These are phyloP conservation scores for Hydrangea macrophylla DNA, from an alignment of 148 eudicot genomes.

Conservation along the genomic window DNA sequence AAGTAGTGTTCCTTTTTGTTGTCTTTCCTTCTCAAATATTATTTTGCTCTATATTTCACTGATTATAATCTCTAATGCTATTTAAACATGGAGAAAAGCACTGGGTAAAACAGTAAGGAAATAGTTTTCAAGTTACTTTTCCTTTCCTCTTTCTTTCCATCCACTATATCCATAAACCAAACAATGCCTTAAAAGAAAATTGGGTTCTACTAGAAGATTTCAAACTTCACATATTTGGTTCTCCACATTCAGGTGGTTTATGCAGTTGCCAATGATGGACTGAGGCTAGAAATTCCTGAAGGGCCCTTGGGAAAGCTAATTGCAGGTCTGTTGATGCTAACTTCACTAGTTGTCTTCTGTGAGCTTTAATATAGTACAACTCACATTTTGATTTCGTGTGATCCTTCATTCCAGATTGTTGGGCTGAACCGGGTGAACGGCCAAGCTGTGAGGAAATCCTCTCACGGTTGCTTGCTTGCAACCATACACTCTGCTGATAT, in stretches of 20 bases:
- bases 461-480: slow-evolving; percentile 59
- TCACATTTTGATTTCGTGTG: neutral
- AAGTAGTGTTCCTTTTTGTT: too few species aligned
- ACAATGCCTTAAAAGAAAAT: too few species aligned
- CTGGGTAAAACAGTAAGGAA: too few species aligned
- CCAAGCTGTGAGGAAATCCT: slow-evolving; percentile 62
- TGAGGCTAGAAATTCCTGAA: slow-evolving; percentile 61
- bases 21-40: too few species aligned
- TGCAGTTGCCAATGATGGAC: slow-evolving; percentile 62
- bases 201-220: too few species aligned
- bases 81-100: too few species aligned
- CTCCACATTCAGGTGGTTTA: slow-evolving; percentile 49
- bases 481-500: slow-evolving; percentile 47
- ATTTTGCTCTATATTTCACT: too few species aligned
- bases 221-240: neutral
- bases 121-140: too few species aligned
- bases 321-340: slow-evolving; percentile 33
- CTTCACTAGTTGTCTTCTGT: neutral
- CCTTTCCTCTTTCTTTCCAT: too few species aligned
- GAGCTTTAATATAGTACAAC: neutral
- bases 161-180: too few species aligned
- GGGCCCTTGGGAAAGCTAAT: slow-evolving; percentile 73
- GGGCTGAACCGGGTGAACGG: slow-evolving; percentile 71
- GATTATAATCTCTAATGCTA: too few species aligned
- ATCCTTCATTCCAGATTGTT: slow-evolving; percentile 49